Conservation (phyloP, 2,329 filamentous ascomycete species). For the Mycosphaerella sp. region DNA sequence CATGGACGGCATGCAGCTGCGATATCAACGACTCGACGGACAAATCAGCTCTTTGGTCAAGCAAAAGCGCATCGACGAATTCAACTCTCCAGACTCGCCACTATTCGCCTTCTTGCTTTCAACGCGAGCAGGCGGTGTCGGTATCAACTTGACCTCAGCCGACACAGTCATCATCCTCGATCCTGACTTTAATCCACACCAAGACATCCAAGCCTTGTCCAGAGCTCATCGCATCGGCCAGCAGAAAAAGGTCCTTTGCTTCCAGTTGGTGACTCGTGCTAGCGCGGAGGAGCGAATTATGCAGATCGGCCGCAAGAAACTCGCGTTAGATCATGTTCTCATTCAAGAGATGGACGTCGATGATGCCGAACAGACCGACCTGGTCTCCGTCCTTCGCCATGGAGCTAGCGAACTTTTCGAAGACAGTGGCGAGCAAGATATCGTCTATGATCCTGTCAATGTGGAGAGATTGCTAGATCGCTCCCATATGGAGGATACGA, state of each 20-base stretch:
- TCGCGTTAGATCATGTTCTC: constrained; percentile 88
- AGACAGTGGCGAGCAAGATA: constrained; percentile 64
- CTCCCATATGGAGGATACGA: constrained; percentile 68
- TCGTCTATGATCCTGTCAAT: constrained; percentile 71
- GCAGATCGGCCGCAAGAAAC: constrained; percentile 90
- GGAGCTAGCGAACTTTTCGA: constrained; percentile 83
- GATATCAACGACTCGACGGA: constrained; percentile 81
- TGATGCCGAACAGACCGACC: constrained; percentile 69
- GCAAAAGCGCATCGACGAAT: constrained; percentile 89
- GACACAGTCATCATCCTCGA: constrained; percentile 98
- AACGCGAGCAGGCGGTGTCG: constrained; percentile 89
- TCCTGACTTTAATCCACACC: constrained; percentile 95
- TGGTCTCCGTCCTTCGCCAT: constrained; percentile 81
- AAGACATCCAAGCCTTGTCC: constrained; percentile 92
- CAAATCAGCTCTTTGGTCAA: constrained; percentile 73
- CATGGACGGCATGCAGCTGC: constrained; percentile 64
- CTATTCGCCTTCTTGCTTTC: constrained; percentile 90
- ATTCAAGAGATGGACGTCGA: constrained; percentile 86
- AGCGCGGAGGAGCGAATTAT: constrained; percentile 94
- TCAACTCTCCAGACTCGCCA: constrained; percentile 75
- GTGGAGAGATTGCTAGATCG: constrained; percentile 91
- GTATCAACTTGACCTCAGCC: constrained; percentile 93
- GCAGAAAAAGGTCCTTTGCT: constrained; percentile 90
- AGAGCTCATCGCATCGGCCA: constrained; percentile 95
- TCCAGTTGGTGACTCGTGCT: constrained; percentile 84